Evolutionary conservation across 192 early-diverging fungal species (phyloP), one percentile per base, ranked within the genome.

Genomic region (Glomus cerebriforme): DNA sequence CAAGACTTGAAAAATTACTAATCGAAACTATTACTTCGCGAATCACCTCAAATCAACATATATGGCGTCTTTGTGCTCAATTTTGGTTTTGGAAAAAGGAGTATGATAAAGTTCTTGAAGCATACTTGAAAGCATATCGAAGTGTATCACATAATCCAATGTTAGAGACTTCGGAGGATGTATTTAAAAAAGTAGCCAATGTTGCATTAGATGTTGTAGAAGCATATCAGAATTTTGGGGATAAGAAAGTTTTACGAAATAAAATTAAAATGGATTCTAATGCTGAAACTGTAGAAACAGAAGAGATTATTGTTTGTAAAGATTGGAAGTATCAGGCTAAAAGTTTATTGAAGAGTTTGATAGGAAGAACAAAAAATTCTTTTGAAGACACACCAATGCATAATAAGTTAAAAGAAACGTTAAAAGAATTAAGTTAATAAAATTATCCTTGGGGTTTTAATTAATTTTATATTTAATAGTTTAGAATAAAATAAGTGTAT

Each of bases 241-340:
- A 87, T 4, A 86, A 88, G 82, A 81, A 81, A 6, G 83, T 83
- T 39, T 84, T 73, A 1, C 85, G 76, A 62, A 76, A 80, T 47
- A 75, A 88, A 59, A 35, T 54, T 37, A 9, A 80, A 81, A 9
- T 60, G 77, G 62, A 78, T 83, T 65, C 71, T 86, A 60, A 77
- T 54, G 29, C 62, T 64, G 58, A 81, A 77, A 67, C 78, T 63
- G 81, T 71, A 3, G 76, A 79, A 19, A 71, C 58, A 59, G 79
- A 73, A 64, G 84, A 86, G 59, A 82, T 84, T 32, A 62, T 86
- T 7, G 94, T 97, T 29, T 95, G 94, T 77, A 88, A 90, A 31
- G 96, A 98, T 82, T 98, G 96, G 96, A 85, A 83, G 70, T 96
- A 96, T 78, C 95, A 98, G 80, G 87, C 93, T 12, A 92, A 90